A percentile compares a stretch with the other conserved stretches of the same genome.
These are phyloP conservation scores for Rhododendron simsii DNA, from an alignment of 148 eudicot species.

Conservation along the genomic window DNA sequence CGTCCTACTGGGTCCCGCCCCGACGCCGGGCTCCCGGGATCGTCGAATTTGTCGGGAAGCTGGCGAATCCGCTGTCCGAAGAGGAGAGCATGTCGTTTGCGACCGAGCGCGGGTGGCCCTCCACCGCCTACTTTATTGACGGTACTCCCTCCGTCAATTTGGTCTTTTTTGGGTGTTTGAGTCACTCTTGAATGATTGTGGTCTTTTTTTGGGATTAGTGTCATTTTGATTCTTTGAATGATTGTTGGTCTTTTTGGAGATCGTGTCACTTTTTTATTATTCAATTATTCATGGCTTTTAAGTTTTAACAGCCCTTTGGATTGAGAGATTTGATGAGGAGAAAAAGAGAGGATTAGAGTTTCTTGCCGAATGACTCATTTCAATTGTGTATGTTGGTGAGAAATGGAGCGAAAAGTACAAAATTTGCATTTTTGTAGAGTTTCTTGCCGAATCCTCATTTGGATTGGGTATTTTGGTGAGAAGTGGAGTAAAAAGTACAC, in stretches of 20 bases:
- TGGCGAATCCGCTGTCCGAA: conserved; percentile 35
- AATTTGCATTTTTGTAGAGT: no score
- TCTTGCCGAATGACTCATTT: no score
- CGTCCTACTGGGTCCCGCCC: conserved; percentile 88
- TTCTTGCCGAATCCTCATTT: no score
- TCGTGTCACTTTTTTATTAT: no score
- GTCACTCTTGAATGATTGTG: neutral
- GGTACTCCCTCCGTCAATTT: conserved; percentile 21
- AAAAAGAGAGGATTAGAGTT: neutral
- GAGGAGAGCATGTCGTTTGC: conserved; percentile 47
- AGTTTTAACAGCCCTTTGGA: neutral
- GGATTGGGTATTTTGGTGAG: neutral
- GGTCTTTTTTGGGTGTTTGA: neutral
- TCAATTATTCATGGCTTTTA: neutral
- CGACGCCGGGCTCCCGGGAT: conserved; percentile 22
- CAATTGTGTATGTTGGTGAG: neutral
- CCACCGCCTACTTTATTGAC: conserved; percentile 43
- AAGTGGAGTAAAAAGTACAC: neutral
- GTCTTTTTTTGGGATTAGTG: neutral
- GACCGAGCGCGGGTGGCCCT: conserved; percentile 56
- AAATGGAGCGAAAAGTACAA: neutral
- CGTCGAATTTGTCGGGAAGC: conserved; percentile 41
- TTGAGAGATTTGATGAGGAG: neutral
- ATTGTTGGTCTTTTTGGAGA: no score
- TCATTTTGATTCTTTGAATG: no score